Evolutionary conservation across 2,329 filamentous ascomycete genomes (phyloP).

Genomic region (Fusarium torreyae): DNA sequence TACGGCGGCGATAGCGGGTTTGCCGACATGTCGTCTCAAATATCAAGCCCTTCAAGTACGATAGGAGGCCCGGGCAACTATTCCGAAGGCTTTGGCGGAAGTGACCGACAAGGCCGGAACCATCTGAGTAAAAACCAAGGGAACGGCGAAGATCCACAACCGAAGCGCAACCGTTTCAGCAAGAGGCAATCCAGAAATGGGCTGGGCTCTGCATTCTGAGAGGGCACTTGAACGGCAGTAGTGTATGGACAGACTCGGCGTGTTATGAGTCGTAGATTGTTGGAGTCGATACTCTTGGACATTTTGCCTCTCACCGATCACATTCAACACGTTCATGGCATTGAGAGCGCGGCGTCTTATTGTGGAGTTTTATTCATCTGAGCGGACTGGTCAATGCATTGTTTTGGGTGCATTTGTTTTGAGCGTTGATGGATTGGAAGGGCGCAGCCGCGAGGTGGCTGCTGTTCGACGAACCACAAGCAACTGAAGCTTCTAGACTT

Average conservation of each 20-base stretch:
- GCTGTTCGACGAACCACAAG: conserved; percentile 13
- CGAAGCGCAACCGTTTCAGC: conserved; percentile 81
- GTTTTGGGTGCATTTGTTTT: conserved; percentile 46
- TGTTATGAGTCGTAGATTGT: conserved; percentile 24
- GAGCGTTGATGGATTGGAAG: conserved; percentile 35
- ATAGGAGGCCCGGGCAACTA: conserved; percentile 72
- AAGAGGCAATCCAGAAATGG: conserved; percentile 95
- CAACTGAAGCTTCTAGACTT: conserved; percentile 21
- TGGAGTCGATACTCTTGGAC: conserved; percentile 35
- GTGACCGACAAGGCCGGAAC: conserved; percentile 69
- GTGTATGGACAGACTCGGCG: conserved; percentile 26
- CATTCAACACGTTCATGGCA: conserved; percentile 50
- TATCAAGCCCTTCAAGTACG: conserved; percentile 85
- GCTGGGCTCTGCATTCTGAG: conserved; percentile 87
- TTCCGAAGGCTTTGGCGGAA: conserved; percentile 64
- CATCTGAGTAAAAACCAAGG: conserved; percentile 73
- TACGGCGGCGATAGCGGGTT: conserved; percentile 79
- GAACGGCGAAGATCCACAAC: conserved; percentile 65
- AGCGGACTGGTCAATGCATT: conserved; percentile 45
- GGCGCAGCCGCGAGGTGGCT: conserved; percentile 6
- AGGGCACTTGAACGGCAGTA: conserved; percentile 14
- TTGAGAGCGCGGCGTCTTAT: conserved; percentile 55
- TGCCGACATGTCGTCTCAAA: conserved; percentile 76
- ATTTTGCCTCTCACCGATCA: conserved; percentile 45
- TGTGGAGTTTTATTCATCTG: conserved; percentile 50